Evolutionary conservation across 257 asterid species (phyloP).

Genomic region (Vinca minor): DNA sequence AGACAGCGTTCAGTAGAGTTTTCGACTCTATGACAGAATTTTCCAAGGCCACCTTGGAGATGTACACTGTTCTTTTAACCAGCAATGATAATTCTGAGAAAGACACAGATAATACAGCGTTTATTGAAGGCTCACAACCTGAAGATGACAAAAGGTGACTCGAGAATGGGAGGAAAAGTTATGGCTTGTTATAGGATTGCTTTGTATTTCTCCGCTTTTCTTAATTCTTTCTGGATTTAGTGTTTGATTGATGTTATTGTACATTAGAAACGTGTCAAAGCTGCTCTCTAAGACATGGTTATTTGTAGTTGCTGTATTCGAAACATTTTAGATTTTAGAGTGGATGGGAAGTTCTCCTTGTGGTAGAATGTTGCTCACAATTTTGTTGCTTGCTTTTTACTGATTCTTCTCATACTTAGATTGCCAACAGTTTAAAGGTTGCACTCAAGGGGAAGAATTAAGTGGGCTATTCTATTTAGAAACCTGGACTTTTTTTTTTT

Average conservation of each 20-base stretch:
- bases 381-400: slow-evolving; percentile 11
- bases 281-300: slow-evolving; percentile 66
- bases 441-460: slow-evolving; percentile 16
- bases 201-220: not conserved
- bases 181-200: not conserved
- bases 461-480: slow-evolving; percentile 9
- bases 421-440: slow-evolving; percentile 5
- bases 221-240: not conserved
- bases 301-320: slow-evolving; percentile 15
- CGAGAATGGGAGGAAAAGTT: too few species aligned
- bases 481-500: too few species aligned
- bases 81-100: slow-evolving; percentile 27
- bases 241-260: slow-evolving; percentile 22
- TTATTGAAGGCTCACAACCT: slow-evolving; percentile 35
- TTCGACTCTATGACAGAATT: slow-evolving; percentile 69
- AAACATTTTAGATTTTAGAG: too few species aligned
- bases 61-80: slow-evolving; percentile 50
- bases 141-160: slow-evolving; percentile 41
- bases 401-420: slow-evolving; percentile 10
- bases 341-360: slow-evolving; percentile 5
- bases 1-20: slow-evolving; percentile 68
- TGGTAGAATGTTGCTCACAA: not conserved
- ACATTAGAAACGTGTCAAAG: slow-evolving; percentile 48
- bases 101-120: slow-evolving; percentile 27
- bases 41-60: slow-evolving; percentile 51